Percentiles rank a stretch among this genome's conserved stretches.
Evolutionary conservation across 2,329 filamentous ascomycete genomes (phyloP).

Genomic region (Lasiodiplodia theobromae): DNA sequence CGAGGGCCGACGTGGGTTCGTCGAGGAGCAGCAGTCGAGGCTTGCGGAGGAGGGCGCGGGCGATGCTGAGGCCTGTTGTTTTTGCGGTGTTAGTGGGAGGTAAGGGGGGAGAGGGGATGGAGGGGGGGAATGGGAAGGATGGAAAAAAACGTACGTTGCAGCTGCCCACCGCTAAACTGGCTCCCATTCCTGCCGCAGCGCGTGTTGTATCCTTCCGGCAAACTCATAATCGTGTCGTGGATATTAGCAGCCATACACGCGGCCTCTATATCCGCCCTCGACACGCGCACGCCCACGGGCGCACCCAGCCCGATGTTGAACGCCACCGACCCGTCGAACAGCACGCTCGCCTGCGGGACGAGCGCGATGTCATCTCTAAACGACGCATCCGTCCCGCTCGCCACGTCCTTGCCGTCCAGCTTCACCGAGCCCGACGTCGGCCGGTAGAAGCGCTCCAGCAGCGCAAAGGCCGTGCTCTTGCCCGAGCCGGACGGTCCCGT

Average conservation of each 20-base stretch:
- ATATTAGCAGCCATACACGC: constrained; percentile 74
- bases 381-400: not conserved
- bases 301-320: constrained; percentile 56
- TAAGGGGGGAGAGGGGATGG: no score
- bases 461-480: constrained; percentile 91
- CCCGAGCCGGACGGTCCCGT: constrained; percentile 94
- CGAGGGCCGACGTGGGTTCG: constrained; percentile 52
- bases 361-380: constrained; percentile 48
- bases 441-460: constrained; percentile 93
- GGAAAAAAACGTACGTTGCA: no score
- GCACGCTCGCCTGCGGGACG: constrained; percentile 56
- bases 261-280: constrained; percentile 47
- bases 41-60: constrained; percentile 51
- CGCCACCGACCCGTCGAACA: constrained; percentile 50
- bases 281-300: constrained; percentile 55
- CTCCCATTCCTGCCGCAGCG: constrained; percentile 50
- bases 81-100: not conserved
- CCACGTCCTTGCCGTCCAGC: constrained; percentile 69
- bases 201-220: constrained; percentile 72
- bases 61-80: constrained; percentile 44
- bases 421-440: constrained; percentile 81
- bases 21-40: constrained; percentile 51
- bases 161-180: constrained; percentile 51
- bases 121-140: no score
- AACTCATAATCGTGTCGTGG: constrained; percentile 68